Base-by-base conservation (phyloP, 2,329 filamentous ascomycete genomes). In the Pestalotiopsis sp. region DNA sequence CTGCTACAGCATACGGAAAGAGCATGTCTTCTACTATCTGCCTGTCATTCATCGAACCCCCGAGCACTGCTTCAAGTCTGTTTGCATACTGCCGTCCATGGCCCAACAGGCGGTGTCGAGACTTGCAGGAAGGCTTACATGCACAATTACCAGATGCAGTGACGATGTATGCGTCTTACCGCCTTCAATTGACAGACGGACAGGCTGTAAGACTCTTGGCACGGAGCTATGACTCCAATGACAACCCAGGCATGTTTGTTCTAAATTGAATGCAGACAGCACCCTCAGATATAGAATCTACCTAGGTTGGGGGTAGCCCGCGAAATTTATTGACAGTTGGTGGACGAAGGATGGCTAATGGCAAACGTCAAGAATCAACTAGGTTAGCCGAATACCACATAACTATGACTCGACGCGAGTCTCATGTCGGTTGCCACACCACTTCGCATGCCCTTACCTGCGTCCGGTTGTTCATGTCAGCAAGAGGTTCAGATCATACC, bases 31-130 rank as follows among this genome's bases (percentile, higher is more conserved):
- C 11, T 36, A 17, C 13, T 59, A 59, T 36, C 25, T 27, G 57
- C 57, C 7, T 23, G 45, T 59, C 57, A 12, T 13, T 14, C 25
- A 27, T 20, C 25, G n/a, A n/a, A 59, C 9, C 17, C 56, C 17
- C 23, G 14, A 36, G 23, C 20, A 59, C 57, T 59, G 59, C 57
- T 62, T 36, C 59, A 31, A 62, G 13, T 45, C 27, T 64, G 38
- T 14, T 14, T 64, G 62, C 27, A 45, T 64, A 39, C 17, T 64
- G 38, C 62, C 62, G 17, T 45, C 27, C 23, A 60, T 25, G 14
- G 39, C 7, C 11, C 36, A 49, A 45, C 11, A 64, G 49, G 62
- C 62, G 62, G 62, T 64, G 62, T 64, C 62, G 39, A 64, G 23
- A 12, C 62, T 45, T 52, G 45, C 17, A 52, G 45, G 45, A 52